phyloP scores from a whole-genome alignment of 202 grass and related monocot genomes.

The Musa balbisiana region DNA sequence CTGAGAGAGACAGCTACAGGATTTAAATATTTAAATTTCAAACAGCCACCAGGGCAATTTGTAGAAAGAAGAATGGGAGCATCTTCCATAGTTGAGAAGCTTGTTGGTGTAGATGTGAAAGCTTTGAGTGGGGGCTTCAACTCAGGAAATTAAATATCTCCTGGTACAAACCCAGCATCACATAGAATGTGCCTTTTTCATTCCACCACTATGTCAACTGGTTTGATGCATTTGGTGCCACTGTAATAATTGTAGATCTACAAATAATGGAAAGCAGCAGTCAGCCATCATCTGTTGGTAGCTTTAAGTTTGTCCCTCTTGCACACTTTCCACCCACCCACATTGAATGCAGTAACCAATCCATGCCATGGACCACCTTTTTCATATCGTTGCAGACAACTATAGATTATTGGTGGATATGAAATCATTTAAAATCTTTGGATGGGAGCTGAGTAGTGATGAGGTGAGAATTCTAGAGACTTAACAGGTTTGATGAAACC shows the following conservation, averaged over 20 bases:
- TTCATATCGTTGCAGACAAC: neutral
- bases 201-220: neutral
- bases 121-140: neutral
- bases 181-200: neutral
- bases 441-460: neutral
- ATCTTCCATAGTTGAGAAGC: neutral
- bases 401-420: neutral
- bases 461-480: too few species aligned
- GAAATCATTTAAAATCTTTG: neutral
- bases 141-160: neutral
- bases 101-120: too few species aligned
- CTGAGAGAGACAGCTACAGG: neutral
- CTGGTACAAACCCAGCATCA: neutral
- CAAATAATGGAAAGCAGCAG: neutral
- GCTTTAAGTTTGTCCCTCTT: conserved; percentile 1
- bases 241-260: neutral
- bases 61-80: neutral
- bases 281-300: neutral
- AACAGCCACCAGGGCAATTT: neutral
- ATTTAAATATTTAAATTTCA: neutral
- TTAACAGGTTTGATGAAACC: too few species aligned
- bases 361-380: neutral
- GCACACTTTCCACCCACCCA: neutral
- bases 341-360: neutral
- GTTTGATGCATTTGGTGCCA: neutral